Conservation (phyloP, 306 rosid genomes). For the Betula pendula region DNA sequence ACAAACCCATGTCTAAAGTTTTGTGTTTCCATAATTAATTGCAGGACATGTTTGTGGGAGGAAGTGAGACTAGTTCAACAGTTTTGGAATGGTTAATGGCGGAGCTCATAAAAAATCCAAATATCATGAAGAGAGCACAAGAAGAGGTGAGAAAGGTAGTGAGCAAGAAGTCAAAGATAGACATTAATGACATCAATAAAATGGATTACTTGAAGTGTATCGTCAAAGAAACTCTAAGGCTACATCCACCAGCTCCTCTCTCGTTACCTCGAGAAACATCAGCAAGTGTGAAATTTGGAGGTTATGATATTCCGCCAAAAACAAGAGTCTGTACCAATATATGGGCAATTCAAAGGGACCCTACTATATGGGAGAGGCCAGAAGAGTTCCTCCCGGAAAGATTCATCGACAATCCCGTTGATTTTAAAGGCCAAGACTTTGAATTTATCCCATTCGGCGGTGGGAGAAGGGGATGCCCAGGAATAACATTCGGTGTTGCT, state of each 20-base stretch:
- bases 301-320: constrained; percentile 23
- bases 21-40: neutral
- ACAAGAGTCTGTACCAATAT: constrained; percentile 22
- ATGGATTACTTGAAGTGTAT: constrained; percentile 38
- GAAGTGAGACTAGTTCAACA: constrained; percentile 28
- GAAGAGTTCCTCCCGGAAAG: constrained; percentile 39
- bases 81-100: constrained; percentile 36
- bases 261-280: constrained; percentile 28
- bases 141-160: constrained; percentile 35
- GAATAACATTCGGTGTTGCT: constrained; percentile 20
- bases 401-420: neutral
- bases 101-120: constrained; percentile 26
- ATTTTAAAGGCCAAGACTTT: constrained; percentile 27
- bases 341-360: constrained; percentile 38
- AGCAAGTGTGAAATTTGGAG: constrained; percentile 1
- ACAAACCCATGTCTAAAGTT: neutral
- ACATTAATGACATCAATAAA: constrained; percentile 16
- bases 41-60: constrained; percentile 41
- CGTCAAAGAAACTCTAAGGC: constrained; percentile 31
- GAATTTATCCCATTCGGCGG: constrained; percentile 34
- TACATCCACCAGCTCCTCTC: constrained; percentile 37
- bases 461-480: constrained; percentile 41
- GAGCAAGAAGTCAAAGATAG: constrained; percentile 18
- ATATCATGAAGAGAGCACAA: constrained; percentile 33
- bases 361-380: constrained; percentile 31